Evolutionary conservation across 2,329 filamentous ascomycete genomes (phyloP).

Genomic region (Pyrenophora seminiperda): DNA sequence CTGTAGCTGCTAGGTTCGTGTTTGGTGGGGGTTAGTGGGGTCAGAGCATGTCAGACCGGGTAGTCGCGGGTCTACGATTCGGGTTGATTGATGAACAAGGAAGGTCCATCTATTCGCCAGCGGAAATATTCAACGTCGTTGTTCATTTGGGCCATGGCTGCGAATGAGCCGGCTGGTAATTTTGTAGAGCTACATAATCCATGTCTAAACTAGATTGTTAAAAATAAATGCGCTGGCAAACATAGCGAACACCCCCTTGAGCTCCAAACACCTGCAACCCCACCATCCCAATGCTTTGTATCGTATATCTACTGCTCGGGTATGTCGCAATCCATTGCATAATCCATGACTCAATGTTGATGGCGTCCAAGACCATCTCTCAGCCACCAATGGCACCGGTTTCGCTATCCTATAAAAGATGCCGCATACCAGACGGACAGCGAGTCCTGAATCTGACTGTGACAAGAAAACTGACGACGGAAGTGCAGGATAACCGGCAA

Average conservation of each 20-base stretch:
- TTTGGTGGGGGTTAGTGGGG: conserved; percentile 36
- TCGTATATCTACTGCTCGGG: not conserved
- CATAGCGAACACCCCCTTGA: conserved; percentile 3
- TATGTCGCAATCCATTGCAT: no score
- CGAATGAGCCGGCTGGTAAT: conserved; percentile 3
- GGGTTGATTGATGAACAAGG: conserved; percentile 20
- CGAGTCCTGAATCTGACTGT: not conserved
- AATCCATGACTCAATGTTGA: no score
- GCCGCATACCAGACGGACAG: not conserved
- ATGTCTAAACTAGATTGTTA: conserved; percentile 8
- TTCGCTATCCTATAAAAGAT: not conserved
- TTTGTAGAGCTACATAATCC: conserved; percentile 14
- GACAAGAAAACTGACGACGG: not conserved
- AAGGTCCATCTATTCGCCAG: conserved; percentile 19
- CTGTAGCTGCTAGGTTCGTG: conserved; percentile 15
- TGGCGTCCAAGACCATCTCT: no score
- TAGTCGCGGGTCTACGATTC: conserved; percentile 28
- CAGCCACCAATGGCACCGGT: not conserved
- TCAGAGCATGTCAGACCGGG: conserved; percentile 28
- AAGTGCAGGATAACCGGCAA: not conserved
- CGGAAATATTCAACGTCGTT: no score
- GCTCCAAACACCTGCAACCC: conserved; percentile 15
- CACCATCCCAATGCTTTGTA: conserved; percentile 1
- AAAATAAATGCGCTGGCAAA: not conserved
- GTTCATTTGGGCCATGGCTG: not conserved